A percentile compares a stretch with the other conserved stretches of the same genome.
phyloP scores from a whole-genome alignment of 768 basidiomycete genomes.

The Hebeloma cylindrosporum region DNA sequence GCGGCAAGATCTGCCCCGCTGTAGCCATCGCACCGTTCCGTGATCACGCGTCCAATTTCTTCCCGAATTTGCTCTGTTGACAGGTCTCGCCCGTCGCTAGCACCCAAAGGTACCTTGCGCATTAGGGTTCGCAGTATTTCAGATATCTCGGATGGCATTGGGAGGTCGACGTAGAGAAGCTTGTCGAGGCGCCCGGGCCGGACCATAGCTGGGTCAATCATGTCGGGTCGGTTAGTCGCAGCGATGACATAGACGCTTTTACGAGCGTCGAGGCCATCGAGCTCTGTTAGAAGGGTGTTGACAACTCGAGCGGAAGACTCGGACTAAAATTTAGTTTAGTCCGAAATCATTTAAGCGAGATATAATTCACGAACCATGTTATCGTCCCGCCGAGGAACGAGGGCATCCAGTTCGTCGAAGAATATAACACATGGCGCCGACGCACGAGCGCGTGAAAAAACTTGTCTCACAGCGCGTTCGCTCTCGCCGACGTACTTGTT shows the following conservation, averaged over 20 bases:
- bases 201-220: slow-evolving; percentile 98
- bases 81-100: slow-evolving; percentile 8
- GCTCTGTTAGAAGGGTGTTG: slow-evolving; percentile 90
- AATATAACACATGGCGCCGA: slow-evolving; percentile 95
- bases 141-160: slow-evolving; percentile 65
- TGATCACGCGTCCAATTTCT: slow-evolving; percentile 48
- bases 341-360: not conserved
- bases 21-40: slow-evolving; percentile 76
- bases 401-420: slow-evolving; percentile 92
- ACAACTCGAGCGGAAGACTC: slow-evolving; percentile 93
- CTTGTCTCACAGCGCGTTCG: slow-evolving; percentile 90
- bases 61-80: slow-evolving; percentile 21
- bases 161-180: slow-evolving; percentile 89
- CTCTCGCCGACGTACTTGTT: slow-evolving; percentile 99
- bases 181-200: slow-evolving; percentile 96
- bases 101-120: slow-evolving; percentile 65
- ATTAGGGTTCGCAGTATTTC: slow-evolving; percentile 83
- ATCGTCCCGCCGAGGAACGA: slow-evolving; percentile 90
- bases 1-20: slow-evolving; percentile 92
- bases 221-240: slow-evolving; percentile 93
- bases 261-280: slow-evolving; percentile 86
- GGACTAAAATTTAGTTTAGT: slow-evolving; percentile 47
- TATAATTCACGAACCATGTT: slow-evolving; percentile 53
- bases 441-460: slow-evolving; percentile 90
- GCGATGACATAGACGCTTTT: slow-evolving; percentile 92